A percentile compares a stretch with the other conserved stretches of the same genome.
Conservation (phyloP, 441 rosid genomes). For the Corymbia calophylla region DNA sequence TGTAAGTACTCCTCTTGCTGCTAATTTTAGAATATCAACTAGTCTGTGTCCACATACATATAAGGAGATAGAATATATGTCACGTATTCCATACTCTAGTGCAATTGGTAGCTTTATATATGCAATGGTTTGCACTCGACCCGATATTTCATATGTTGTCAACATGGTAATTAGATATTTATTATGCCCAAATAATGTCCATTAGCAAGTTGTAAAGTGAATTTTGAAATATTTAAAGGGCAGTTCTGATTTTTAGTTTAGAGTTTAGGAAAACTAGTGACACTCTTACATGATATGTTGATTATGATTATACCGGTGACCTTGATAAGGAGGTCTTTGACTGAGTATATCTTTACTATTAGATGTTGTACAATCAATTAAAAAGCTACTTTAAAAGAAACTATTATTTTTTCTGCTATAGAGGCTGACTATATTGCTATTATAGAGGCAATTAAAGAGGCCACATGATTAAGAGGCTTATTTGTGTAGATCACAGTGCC, state of each 20-base stretch:
- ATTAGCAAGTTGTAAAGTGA: neutral
- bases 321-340: neutral
- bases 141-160: neutral
- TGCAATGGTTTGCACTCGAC: neutral
- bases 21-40: neutral
- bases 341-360: neutral
- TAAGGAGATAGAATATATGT: neutral
- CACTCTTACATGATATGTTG: neutral
- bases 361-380: fast-evolving
- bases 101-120: neutral
- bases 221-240: neutral
- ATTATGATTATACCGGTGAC: neutral
- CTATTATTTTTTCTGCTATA: neutral
- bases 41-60: neutral
- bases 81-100: neutral
- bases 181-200: neutral
- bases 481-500: neutral
- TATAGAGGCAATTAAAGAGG: neutral
- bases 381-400: neutral
- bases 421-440: fast-evolving
- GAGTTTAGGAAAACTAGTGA: neutral
- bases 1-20: neutral
- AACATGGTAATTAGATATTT: neutral
- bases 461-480: neutral
- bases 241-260: neutral